phyloP scores from a whole-genome alignment of 2,329 filamentous ascomycete species.

The Colletotrichum tabaci region DNA sequence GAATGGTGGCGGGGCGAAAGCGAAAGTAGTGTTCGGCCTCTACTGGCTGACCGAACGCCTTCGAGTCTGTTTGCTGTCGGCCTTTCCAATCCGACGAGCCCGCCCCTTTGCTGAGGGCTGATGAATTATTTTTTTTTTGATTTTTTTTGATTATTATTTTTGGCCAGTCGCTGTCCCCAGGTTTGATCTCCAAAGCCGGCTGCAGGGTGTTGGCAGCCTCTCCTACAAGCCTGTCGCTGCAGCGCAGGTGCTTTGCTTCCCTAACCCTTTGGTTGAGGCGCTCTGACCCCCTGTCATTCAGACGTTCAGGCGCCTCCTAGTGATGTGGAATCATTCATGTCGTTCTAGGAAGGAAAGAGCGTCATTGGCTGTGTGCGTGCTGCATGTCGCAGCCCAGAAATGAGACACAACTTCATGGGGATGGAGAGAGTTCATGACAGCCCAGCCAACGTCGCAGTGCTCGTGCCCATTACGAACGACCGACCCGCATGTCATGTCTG shows the following conservation, averaged over 20 bases:
- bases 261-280: conserved; percentile 17
- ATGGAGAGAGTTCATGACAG: conserved; percentile 17
- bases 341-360: conserved; percentile 23
- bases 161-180: background rate
- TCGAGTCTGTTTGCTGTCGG: conserved; percentile 1
- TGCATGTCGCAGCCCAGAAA: conserved; percentile 37
- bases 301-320: conserved; percentile 4
- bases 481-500: background rate
- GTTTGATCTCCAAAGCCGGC: conserved; percentile 7
- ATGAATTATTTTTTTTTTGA: background rate
- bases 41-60: conserved; percentile 2
- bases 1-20: conserved; percentile 1
- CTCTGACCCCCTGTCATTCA: conserved; percentile 27
- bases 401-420: conserved; percentile 28
- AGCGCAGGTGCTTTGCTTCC: conserved; percentile 24
- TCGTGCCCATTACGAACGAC: conserved; percentile 1
- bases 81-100: conserved; percentile 10
- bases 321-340: conserved; percentile 34
- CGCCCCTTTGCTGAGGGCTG: conserved; percentile 1
- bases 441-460: conserved; percentile 13
- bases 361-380: conserved; percentile 25
- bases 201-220: conserved; percentile 16
- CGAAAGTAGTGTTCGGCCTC: background rate
- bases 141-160: too few relatives aligned
- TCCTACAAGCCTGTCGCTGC: conserved; percentile 8